phyloP scores from a whole-genome alignment of 1,284 basidiomycete species.

The Malassezia japonica region DNA sequence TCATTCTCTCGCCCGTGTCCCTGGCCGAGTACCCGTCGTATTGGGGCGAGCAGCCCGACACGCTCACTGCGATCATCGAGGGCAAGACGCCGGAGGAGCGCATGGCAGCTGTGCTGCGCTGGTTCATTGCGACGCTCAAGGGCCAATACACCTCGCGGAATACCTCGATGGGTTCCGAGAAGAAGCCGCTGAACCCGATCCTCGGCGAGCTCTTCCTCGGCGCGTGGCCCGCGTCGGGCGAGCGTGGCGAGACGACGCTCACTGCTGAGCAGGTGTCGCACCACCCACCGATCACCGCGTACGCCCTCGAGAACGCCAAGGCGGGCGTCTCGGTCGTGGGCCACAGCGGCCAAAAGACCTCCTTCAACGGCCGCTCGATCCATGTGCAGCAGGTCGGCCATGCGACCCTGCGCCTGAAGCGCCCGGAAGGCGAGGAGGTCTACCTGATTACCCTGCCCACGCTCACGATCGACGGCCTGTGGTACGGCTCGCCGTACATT shows the following conservation, averaged over 20 bases:
- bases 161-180: constrained; percentile 68
- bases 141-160: constrained; percentile 70
- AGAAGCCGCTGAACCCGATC: constrained; percentile 93
- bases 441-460: constrained; percentile 79
- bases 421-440: constrained; percentile 58
- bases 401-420: constrained; percentile 66
- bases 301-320: constrained; percentile 68
- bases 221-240: constrained; percentile 69
- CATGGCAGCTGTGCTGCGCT: constrained; percentile 42
- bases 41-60: constrained; percentile 47
- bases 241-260: constrained; percentile 72
- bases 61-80: constrained; percentile 30
- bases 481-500: constrained; percentile 61
- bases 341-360: constrained; percentile 91
- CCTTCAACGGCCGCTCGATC: constrained; percentile 61
- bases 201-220: constrained; percentile 85
- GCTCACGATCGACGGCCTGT: constrained; percentile 50
- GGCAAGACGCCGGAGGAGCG: constrained; percentile 45
- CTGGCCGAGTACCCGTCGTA: constrained; percentile 45
- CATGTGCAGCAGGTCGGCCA: constrained; percentile 93
- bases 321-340: constrained; percentile 74
- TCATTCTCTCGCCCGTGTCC: constrained; percentile 51
- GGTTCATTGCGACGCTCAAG: constrained; percentile 62
- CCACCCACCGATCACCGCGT: constrained; percentile 56
- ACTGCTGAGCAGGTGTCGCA: constrained; percentile 70